Base-by-base conservation (phyloP, 2,329 filamentous ascomycete species). In the Diaporthe vexans region DNA sequence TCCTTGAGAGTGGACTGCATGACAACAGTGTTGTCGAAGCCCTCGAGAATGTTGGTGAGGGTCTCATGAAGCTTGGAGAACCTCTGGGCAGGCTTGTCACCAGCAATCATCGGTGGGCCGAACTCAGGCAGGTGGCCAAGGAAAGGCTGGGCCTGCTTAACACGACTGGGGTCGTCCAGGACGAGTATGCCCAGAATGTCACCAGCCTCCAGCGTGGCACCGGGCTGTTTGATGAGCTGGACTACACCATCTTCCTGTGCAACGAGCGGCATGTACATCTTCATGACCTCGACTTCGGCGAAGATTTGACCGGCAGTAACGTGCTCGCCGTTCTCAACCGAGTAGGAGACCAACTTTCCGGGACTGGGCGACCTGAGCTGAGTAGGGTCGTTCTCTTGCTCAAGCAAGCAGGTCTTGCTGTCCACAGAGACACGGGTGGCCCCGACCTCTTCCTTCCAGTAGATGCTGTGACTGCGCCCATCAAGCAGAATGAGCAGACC, bases 201-300 rank as follows among this genome's bases (percentile, higher is more conserved):
- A 84, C 97, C 97, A 82, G 97, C 97, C 84, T 98, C 95, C 63
- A 99, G 93, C 24, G 95, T 97, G n/a, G 97, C 94, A 83, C 97
- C 97, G 76, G 97, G 97, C 86, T 98, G 97, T 91, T 99, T 99
- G 89, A 99, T 98, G 80, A 99, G 91, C 87, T 98, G 97, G 73
- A 99, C 96, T 72, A 97, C 90, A 88, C 97, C 97, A 80, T 98
- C 97, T 84, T 99, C 97, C 82, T 95, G 93, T 3, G 97, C 94
- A 76, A 99, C 90, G 72, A 99, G 89, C 81, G 97, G 97, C 97
- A 99, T 99, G 90, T 98, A 98, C 97, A 99, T 99, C 90, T 99
- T 99, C 97, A 99, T 99, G 85, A 99, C 97, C 86, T 99, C 97
- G 54, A 99, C 96, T 84, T 99, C 97, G 73, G 97, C 97, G 81